Conservation (phyloP, 495 filamentous ascomycete genomes). For the Penicillium tannophilum region DNA sequence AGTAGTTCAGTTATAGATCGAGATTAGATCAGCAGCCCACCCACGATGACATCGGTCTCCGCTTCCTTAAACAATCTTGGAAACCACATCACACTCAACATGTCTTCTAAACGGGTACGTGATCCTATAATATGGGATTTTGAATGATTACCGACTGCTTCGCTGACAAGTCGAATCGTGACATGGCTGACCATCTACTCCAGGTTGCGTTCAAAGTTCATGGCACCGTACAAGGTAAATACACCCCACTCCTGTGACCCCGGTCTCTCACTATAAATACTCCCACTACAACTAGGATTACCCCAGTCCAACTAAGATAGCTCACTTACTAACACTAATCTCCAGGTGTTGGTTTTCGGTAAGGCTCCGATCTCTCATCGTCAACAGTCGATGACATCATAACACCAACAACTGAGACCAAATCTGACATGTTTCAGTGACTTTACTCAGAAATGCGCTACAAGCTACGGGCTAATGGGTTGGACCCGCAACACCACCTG, state of each 20-base stretch:
- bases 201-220: constrained; percentile 56
- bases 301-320: not conserved
- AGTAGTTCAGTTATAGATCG: not conserved
- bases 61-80: not conserved
- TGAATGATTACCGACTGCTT: not conserved
- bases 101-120: constrained; percentile 25
- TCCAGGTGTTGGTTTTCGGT: constrained; percentile 74
- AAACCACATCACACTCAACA: constrained; percentile 10
- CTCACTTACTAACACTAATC: not conserved
- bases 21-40: constrained; percentile 8
- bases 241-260: not conserved
- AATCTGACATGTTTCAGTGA: constrained; percentile 45
- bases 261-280: not conserved
- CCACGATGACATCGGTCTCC: constrained; percentile 5
- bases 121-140: not conserved
- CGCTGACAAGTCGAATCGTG: not conserved
- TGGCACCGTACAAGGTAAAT: constrained; percentile 53
- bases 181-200: constrained; percentile 1
- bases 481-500: constrained; percentile 77
- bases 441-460: constrained; percentile 71
- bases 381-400: constrained; percentile 24
- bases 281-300: not conserved
- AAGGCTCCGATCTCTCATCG: constrained; percentile 21
- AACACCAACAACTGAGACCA: not conserved
- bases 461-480: constrained; percentile 66